Evolutionary conservation across 1,139 yeast genomes (phyloP), one percentile per base, ranked within the genome.

Genomic region (Suhomyces panamericanus): DNA sequence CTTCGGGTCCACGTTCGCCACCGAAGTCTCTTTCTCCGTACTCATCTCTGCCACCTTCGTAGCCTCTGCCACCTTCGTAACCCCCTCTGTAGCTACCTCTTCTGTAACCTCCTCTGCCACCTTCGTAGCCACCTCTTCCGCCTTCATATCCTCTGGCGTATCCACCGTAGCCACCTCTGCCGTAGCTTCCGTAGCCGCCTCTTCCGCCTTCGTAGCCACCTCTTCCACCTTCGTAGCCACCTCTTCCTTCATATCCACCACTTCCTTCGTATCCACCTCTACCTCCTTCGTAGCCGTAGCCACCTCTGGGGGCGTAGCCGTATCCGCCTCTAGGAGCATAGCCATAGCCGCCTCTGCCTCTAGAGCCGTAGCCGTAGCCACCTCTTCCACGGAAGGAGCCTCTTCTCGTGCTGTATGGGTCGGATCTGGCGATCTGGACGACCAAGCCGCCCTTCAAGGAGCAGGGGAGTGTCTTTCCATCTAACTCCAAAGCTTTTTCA

Each of bases 401-500:
- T 27, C 51, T 38, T 62, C 75, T 69, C 16, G 63, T 57, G 32
- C 71, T 67, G 56, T 64, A 75, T 31, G 81, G 85, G 55, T 75
- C 82, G 12, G 80, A 77, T 57, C 77, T 74, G 16, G 87, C 86
- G 61, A 77, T 65, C 62, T 81, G 83, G 29, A 81, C 83, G n/a
- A 67, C 72, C 51, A 81, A 66, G 3, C 77, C 77, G 11, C 53
- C 59, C 49, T 54, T 62, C 53, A 52, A 60, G 48, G 72, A 66
- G 66, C 56, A 77, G 38, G 62, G 77, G 54, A 64, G 70, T 46
- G 51, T 59, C 59, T 75, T 74, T 20, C 76, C 77, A 51, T 79
- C 76, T 55, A 81, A 63, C 42, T 74, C 76, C 39, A 83, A 61
- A 12, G 88, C 87, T 42, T 74, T 75, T 55, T 81, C 84, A 53